Evolutionary conservation across 257 asterid genomes (phyloP).

Genomic region (Solanum arcanum): DNA sequence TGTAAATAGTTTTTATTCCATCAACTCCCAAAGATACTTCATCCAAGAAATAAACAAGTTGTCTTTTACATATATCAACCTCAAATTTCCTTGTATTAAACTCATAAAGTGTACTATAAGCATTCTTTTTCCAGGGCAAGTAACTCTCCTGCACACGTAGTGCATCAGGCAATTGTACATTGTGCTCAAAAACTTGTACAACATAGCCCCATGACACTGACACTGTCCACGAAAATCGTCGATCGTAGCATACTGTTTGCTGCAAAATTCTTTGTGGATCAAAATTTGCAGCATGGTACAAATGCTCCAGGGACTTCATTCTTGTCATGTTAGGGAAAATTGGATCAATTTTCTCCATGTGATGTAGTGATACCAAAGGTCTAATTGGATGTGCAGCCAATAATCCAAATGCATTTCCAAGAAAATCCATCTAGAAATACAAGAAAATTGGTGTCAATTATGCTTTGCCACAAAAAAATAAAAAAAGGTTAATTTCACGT

Average conservation of each 20-base stretch:
- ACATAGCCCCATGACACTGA: slow-evolving; percentile 75
- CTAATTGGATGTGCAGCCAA: slow-evolving; percentile 64
- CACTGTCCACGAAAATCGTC: slow-evolving; percentile 32
- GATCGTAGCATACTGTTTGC: slow-evolving; percentile 69
- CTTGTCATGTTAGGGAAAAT: slow-evolving; percentile 58
- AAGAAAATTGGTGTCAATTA: background rate
- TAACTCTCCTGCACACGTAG: slow-evolving; percentile 46
- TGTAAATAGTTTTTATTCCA: slow-evolving; percentile 34
- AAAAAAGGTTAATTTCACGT: background rate
- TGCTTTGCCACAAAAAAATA: background rate
- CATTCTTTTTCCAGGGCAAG: slow-evolving; percentile 68
- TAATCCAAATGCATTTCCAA: slow-evolving; percentile 61
- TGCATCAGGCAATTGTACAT: slow-evolving; percentile 41
- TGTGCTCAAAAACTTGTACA: slow-evolving; percentile 51
- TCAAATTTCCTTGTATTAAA: slow-evolving; percentile 45
- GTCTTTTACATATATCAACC: slow-evolving; percentile 43
- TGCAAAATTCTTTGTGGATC: slow-evolving; percentile 58
- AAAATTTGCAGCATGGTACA: slow-evolving; percentile 35
- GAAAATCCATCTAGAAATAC: slow-evolving; percentile 48
- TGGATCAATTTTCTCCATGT: slow-evolving; percentile 63
- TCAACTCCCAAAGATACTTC: slow-evolving; percentile 14
- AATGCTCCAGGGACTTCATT: slow-evolving; percentile 37
- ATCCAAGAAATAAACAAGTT: slow-evolving; percentile 36
- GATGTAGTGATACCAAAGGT: slow-evolving; percentile 59
- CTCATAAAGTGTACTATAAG: slow-evolving; percentile 35